Percentiles rank a stretch among this genome's conserved stretches.
phyloP scores from a whole-genome alignment of 805 yeast genomes.

The Kodamaea kakaduensis region DNA sequence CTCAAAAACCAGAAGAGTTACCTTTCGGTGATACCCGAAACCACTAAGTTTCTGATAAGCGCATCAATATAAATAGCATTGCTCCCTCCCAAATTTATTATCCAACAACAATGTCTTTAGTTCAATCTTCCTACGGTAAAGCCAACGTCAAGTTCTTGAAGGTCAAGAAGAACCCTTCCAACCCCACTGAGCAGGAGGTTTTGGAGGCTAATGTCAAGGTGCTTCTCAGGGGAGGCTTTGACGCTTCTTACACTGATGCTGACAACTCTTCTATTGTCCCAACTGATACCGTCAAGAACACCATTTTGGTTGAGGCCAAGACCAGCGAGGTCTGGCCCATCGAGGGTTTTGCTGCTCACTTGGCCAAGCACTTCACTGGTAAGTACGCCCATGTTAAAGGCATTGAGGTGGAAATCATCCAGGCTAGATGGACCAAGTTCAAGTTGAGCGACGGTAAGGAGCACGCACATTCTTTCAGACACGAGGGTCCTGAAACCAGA shows the following conservation, averaged over 20 bases:
- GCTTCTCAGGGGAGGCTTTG: conserved; percentile 75
- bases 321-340: conserved; percentile 83
- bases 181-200: conserved; percentile 74
- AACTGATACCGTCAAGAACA: conserved; percentile 90
- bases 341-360: conserved; percentile 82
- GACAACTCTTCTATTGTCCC: conserved; percentile 90
- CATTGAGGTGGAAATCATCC: conserved; percentile 61
- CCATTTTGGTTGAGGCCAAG: conserved; percentile 79
- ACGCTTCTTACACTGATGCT: conserved; percentile 77
- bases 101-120: conserved; percentile 8
- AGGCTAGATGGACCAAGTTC: conserved; percentile 77
- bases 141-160: conserved; percentile 90
- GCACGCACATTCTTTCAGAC: conserved; percentile 80
- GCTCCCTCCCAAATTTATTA: neutral
- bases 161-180: conserved; percentile 70
- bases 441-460: conserved; percentile 61
- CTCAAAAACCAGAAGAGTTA: neutral
- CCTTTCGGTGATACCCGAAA: conserved; percentile 2
- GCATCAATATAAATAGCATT: conserved; percentile 1
- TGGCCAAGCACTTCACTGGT: conserved; percentile 74
- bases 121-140: conserved; percentile 74
- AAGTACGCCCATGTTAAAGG: conserved; percentile 78
- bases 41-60: conserved; percentile 1
- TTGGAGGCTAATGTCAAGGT: conserved; percentile 81
- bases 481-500: conserved; percentile 81